Evolutionary conservation across 2,329 filamentous ascomycete genomes (phyloP).

Genomic region (Botryosphaeria agaves): DNA sequence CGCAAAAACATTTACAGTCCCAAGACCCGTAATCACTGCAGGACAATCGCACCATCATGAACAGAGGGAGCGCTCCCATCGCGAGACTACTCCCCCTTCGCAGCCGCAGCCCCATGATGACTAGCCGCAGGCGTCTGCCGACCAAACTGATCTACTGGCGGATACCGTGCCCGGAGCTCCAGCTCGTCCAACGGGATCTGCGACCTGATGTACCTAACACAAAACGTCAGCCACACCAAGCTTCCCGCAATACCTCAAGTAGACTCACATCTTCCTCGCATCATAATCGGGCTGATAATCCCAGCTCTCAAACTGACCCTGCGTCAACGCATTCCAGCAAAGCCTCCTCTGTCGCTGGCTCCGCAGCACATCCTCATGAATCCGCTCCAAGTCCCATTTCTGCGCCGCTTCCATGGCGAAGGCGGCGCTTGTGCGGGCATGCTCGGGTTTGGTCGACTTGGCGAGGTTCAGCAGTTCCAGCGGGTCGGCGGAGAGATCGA

Average conservation of each 20-base stretch:
- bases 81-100: background rate
- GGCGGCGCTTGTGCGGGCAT: conserved; percentile 28
- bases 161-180: conserved; percentile 59
- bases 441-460: conserved; percentile 18
- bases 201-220: conserved; percentile 67
- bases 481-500: conserved; percentile 60
- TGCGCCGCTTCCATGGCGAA: conserved; percentile 57
- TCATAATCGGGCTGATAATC: conserved; percentile 65
- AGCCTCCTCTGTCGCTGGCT: conserved; percentile 67
- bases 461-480: conserved; percentile 59
- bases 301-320: conserved; percentile 66
- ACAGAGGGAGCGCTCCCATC: no score
- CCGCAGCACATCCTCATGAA: conserved; percentile 55
- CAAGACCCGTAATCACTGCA: no score
- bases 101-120: background rate
- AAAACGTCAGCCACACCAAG: background rate
- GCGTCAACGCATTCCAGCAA: conserved; percentile 62
- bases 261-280: no score
- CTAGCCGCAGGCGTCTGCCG: conserved; percentile 9
- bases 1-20: no score
- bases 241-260: no score
- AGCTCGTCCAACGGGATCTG: conserved; percentile 67
- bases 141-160: conserved; percentile 32
- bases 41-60: no score
- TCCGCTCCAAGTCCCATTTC: conserved; percentile 67